Percentiles rank a stretch among this genome's conserved stretches.
These are phyloP conservation scores for Monoraphidium neglectum DNA, from an alignment of 139 green algal genomes.

Conservation along the genomic window DNA sequence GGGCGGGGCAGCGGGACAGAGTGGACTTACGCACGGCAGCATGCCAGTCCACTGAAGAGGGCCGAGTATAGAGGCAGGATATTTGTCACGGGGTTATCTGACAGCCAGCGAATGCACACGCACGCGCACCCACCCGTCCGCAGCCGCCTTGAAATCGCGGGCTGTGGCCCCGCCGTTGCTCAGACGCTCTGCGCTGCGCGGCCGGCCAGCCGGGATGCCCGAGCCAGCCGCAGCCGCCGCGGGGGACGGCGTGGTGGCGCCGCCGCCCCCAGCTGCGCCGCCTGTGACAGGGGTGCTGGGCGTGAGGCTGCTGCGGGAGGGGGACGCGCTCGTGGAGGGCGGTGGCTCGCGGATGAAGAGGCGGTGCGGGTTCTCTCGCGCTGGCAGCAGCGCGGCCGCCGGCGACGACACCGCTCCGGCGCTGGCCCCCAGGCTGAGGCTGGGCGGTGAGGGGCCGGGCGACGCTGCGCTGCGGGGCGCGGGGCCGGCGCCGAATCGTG, in stretches of 20 bases:
- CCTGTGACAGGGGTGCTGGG: background rate
- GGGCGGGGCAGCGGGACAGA: too few relatives aligned
- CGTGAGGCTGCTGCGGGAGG: conserved; percentile 18
- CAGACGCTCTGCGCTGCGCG: too few relatives aligned
- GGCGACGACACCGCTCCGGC: background rate
- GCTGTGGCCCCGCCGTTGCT: too few relatives aligned
- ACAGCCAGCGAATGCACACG: too few relatives aligned
- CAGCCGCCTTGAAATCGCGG: too few relatives aligned
- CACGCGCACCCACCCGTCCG: too few relatives aligned
- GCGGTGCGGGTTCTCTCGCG: conserved; percentile 75
- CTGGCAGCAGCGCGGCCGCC: conserved; percentile 52
- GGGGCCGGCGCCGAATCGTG: conserved; percentile 53
- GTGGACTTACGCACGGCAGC: too few relatives aligned
- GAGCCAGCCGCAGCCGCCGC: too few relatives aligned
- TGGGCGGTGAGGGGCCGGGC: too few relatives aligned
- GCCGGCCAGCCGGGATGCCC: background rate
- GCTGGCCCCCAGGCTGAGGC: conserved; percentile 4
- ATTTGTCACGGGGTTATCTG: too few relatives aligned
- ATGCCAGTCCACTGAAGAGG: too few relatives aligned
- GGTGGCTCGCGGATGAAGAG: conserved; percentile 82
- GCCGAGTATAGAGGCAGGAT: too few relatives aligned
- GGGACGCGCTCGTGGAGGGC: conserved; percentile 36
- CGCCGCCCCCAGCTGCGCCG: background rate
- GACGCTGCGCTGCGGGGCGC: conserved; percentile 26
- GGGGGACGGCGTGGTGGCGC: background rate